Conservation (phyloP, 1,284 basidiomycete species). For the Takashimella tepidaria region DNA sequence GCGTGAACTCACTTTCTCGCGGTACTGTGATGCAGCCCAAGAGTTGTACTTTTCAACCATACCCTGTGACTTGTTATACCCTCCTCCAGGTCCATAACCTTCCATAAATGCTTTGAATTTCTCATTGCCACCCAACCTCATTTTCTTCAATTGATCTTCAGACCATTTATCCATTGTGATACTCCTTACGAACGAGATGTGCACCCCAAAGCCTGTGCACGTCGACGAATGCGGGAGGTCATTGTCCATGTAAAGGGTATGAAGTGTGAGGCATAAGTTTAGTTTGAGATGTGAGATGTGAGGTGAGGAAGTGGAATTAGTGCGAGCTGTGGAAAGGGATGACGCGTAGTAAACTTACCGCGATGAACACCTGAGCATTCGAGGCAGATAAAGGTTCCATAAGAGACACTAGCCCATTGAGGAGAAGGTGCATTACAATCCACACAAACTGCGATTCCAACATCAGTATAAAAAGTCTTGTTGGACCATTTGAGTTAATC, state of each 20-base stretch:
- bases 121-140: conserved; percentile 86
- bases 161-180: conserved; percentile 97
- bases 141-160: conserved; percentile 78
- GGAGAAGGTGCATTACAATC: conserved; percentile 82
- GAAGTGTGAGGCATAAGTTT: neutral
- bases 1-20: conserved; percentile 65
- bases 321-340: too few relatives aligned
- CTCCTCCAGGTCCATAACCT: conserved; percentile 67
- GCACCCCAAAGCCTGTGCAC: conserved; percentile 36
- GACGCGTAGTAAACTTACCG: too few relatives aligned
- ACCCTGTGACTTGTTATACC: conserved; percentile 64
- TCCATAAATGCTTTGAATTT: conserved; percentile 73
- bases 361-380: conserved; percentile 86
- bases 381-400: conserved; percentile 80
- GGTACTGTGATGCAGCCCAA: conserved; percentile 87
- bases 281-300: neutral
- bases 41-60: conserved; percentile 79
- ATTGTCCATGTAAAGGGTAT: neutral
- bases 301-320: too few relatives aligned
- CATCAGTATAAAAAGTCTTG: too few relatives aligned
- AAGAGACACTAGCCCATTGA: conserved; percentile 71
- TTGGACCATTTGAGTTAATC: too few relatives aligned
- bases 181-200: conserved; percentile 75
- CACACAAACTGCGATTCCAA: conserved; percentile 56
- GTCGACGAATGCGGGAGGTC: neutral